Evolutionary conservation across 2,329 filamentous ascomycete species (phyloP).

Genomic region (Leptographium lundbergii): DNA sequence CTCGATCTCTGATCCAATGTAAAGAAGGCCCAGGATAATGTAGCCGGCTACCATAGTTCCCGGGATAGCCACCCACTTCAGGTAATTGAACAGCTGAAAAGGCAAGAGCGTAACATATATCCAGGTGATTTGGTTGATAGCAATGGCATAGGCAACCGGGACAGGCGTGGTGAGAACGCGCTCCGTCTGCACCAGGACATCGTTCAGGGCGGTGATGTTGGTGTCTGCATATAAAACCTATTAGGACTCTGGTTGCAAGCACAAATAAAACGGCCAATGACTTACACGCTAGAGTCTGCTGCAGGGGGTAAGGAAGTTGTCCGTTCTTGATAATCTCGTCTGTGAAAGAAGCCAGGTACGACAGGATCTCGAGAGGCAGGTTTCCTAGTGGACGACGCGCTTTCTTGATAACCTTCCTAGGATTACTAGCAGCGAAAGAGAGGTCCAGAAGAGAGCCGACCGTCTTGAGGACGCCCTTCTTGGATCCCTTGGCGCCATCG

Average conservation of each 20-base stretch:
- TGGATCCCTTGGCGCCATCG: not conserved
- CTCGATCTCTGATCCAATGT: slow-evolving; percentile 55
- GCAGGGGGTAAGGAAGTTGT: slow-evolving; percentile 31
- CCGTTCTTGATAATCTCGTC: slow-evolving; percentile 39
- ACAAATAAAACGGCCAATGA: not conserved
- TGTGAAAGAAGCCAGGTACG: slow-evolving; percentile 50
- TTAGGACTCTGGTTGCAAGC: not conserved
- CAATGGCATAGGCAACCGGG: slow-evolving; percentile 60
- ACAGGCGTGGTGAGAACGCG: slow-evolving; percentile 60
- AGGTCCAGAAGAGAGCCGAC: slow-evolving; percentile 53
- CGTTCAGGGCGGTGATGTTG: slow-evolving; percentile 44
- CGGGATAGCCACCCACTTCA: slow-evolving; percentile 58
- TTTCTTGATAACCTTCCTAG: slow-evolving; percentile 54
- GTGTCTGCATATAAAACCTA: slow-evolving; percentile 19
- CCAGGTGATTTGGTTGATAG: slow-evolving; percentile 65
- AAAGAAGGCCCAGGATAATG: slow-evolving; percentile 56
- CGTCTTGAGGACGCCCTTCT: slow-evolving; percentile 31
- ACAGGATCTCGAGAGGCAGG: slow-evolving; percentile 59
- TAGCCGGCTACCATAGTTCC: slow-evolving; percentile 53
- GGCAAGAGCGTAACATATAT: slow-evolving; percentile 59
- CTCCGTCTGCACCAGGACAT: slow-evolving; percentile 53
- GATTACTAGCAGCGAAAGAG: slow-evolving; percentile 55
- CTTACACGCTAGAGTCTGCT: slow-evolving; percentile 33
- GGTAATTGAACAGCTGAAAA: slow-evolving; percentile 50
- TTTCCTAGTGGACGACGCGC: slow-evolving; percentile 56